Conservation (phyloP, 192 early-diverging fungal genomes). For the Coemansia guatemalensis region DNA sequence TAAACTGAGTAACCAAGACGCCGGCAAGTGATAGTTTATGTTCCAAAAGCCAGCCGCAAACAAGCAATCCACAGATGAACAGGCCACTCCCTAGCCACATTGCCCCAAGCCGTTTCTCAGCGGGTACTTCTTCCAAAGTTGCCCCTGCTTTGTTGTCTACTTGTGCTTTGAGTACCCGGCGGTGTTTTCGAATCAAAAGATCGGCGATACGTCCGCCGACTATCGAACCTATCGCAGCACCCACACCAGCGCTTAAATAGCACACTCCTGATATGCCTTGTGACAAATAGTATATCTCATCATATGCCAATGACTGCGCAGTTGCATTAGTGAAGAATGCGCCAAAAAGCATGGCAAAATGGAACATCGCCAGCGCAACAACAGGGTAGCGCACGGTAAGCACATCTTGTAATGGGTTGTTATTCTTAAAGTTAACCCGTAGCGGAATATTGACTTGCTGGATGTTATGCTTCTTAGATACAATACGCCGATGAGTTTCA, state of each 20-base stretch:
- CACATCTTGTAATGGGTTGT: slow-evolving; percentile 45
- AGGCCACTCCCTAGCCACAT: slow-evolving; percentile 32
- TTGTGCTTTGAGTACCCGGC: background rate
- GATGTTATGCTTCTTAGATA: slow-evolving; percentile 29
- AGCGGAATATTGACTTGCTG: slow-evolving; percentile 42
- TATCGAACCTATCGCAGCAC: slow-evolving; percentile 43
- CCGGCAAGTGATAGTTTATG: slow-evolving; percentile 24
- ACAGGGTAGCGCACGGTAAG: slow-evolving; percentile 33
- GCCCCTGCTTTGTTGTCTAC: no score
- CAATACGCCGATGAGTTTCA: slow-evolving; percentile 56
- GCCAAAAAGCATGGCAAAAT: slow-evolving; percentile 54
- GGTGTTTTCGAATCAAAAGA: slow-evolving; percentile 17
- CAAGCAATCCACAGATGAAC: slow-evolving; percentile 28
- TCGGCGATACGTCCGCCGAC: slow-evolving; percentile 50
- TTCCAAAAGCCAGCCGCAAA: slow-evolving; percentile 49
- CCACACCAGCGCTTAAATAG: slow-evolving; percentile 53
- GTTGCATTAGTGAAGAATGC: slow-evolving; percentile 55
- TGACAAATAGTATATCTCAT: slow-evolving; percentile 40
- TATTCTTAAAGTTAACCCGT: slow-evolving; percentile 16
- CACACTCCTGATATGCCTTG: slow-evolving; percentile 52
- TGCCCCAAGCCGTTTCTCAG: slow-evolving; percentile 42
- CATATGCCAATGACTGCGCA: slow-evolving; percentile 46
- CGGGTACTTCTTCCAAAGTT: slow-evolving; percentile 3
- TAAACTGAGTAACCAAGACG: slow-evolving; percentile 40
- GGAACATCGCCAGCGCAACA: slow-evolving; percentile 33